Base-by-base conservation (phyloP, 345 rosid species). In the Turritis glabra region DNA sequence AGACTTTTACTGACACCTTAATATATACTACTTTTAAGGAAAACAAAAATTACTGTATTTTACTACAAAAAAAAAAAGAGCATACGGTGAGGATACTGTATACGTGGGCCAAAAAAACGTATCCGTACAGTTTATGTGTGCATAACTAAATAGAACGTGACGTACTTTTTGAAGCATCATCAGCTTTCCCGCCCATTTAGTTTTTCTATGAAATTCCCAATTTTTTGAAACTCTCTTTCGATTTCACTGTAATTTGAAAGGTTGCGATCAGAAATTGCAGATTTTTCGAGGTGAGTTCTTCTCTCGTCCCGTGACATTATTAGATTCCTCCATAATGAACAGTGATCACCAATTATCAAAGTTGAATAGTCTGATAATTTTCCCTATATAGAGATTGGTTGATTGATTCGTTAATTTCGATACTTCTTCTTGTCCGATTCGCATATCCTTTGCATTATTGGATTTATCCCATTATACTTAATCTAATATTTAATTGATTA, bases 361-460 rank as follows among this genome's bases (percentile, higher is more conserved):
- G n/a, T 27, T 27, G n/a, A 40, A 40, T 38, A 52, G 5, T 51
- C 9, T 9, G 5, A 68, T n/a, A 10, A 5, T 1, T 14, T 10
- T 25, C 0, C 47, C 6, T 35, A 40, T 3, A 44, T 30, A 55
- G 44, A 32, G 48, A 64, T 56, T 55, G 77, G 65, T 55, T 60
- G 15, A 12, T 60, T 71, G 75, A n/a, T 47, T 52, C 51, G 74
- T 69, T 4, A 3, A 29, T 62, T 38, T 72, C 69, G 26, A 63
- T 70, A 27, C 44, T 29, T 37, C 22, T 52, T 62, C 62, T 72
- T 72, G 76, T 69, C 73, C 21, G 21, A 26, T 15, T 30, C 63
- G 12, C 9, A 27, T 17, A 11, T 59, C 27, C 3, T 60, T 60
- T 72, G 11, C 68, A 72, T 61, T 60, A 61, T 72, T 71, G 38